Evolutionary conservation across 768 basidiomycete genomes (phyloP).

Genomic region (Naganishia vaughanmartiniae): DNA sequence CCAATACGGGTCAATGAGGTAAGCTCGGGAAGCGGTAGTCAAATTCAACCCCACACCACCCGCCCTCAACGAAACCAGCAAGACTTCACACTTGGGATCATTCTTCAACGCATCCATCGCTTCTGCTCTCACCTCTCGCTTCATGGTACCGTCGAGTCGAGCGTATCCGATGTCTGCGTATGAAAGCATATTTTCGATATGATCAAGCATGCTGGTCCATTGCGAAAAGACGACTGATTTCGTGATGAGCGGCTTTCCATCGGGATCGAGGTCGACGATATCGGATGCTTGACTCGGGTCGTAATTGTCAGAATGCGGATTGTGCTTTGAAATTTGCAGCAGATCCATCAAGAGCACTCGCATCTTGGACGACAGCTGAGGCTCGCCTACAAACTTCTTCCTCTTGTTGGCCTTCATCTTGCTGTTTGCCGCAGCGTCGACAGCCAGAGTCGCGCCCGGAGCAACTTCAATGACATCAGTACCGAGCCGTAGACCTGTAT

Average conservation of each 20-base stretch:
- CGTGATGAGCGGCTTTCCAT: conserved; percentile 68
- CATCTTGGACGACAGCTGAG: conserved; percentile 73
- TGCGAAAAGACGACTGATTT: conserved; percentile 97
- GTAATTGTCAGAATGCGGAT: conserved; percentile 84
- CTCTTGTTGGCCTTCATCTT: conserved; percentile 66
- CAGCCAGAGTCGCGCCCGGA: conserved; percentile 58
- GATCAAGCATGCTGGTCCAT: conserved; percentile 76
- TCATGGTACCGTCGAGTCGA: conserved; percentile 96
- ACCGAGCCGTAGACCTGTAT: conserved; percentile 61
- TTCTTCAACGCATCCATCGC: conserved; percentile 90
- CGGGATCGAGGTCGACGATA: conserved; percentile 71
- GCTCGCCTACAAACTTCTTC: conserved; percentile 55
- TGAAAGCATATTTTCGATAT: conserved; percentile 85
- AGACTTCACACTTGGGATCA: conserved; percentile 85
- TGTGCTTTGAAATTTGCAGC: conserved; percentile 72
- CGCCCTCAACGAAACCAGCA: conserved; percentile 92
- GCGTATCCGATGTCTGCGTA: conserved; percentile 79
- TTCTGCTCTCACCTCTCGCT: conserved; percentile 82
- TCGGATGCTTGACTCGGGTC: conserved; percentile 58
- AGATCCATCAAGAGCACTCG: conserved; percentile 77
- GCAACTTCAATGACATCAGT: conserved; percentile 79
- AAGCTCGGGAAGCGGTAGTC: conserved; percentile 87
- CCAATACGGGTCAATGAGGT: conserved; percentile 98
- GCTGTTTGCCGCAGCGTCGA: conserved; percentile 59
- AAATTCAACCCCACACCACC: conserved; percentile 96